A percentile compares a stretch with the other conserved stretches of the same genome.
Conservation (phyloP, 441 rosid species). For the Isatis lusitanica region DNA sequence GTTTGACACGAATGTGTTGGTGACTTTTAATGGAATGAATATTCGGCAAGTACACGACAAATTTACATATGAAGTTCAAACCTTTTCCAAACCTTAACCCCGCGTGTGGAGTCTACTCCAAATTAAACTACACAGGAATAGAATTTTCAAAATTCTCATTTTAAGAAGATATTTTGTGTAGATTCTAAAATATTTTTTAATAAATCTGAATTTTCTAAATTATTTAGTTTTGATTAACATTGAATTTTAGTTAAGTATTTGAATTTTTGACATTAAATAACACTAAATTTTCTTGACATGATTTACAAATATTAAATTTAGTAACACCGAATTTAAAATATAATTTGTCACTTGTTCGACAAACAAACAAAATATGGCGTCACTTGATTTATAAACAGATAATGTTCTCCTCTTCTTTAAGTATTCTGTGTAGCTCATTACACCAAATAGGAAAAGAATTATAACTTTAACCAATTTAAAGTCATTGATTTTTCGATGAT, state of each 20-base stretch:
- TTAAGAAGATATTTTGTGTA: no score
- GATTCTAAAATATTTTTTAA: no score
- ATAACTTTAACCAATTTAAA: conserved; percentile 10
- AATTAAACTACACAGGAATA: no score
- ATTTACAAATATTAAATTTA: no score
- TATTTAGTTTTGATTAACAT: no score
- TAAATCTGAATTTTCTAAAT: no score
- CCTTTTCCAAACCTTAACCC: not conserved
- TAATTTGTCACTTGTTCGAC: not conserved
- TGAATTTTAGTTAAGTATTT: no score
- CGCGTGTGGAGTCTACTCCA: not conserved
- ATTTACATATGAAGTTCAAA: not conserved
- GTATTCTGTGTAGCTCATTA: not conserved
- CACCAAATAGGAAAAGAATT: not conserved
- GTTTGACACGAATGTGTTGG: conserved; percentile 7
- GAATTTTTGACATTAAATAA: no score
- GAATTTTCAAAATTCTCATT: no score
- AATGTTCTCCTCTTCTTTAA: not conserved
- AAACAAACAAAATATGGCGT: not conserved
- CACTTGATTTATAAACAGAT: not conserved
- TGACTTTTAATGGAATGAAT: not conserved
- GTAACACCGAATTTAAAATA: no score
- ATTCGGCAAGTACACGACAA: not conserved
- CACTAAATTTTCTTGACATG: no score
- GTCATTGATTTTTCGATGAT: not conserved